phyloP scores from a whole-genome alignment of 164 flowering plant genomes.

The Annona cherimola region DNA sequence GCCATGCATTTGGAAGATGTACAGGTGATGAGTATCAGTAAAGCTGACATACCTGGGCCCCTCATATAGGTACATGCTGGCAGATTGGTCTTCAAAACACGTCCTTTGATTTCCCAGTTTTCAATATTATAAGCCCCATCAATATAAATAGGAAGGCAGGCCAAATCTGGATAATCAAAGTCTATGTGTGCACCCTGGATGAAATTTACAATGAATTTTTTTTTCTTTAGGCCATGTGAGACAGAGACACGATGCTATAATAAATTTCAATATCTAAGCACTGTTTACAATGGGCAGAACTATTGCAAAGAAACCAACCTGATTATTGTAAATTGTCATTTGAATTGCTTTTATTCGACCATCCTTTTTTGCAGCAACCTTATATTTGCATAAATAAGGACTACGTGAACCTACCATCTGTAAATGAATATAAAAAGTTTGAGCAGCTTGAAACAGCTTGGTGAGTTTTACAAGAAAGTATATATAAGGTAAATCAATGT shows the following conservation, averaged over 20 bases:
- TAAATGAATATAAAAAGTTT: not conserved
- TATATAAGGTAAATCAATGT: not conserved
- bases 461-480: not conserved
- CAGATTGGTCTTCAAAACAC: slow-evolving; percentile 3
- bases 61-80: slow-evolving; percentile 12
- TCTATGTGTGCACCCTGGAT: slow-evolving; percentile 9
- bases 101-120: slow-evolving; percentile 11
- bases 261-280: no score
- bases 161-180: slow-evolving; percentile 7
- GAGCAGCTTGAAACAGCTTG: not conserved
- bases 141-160: not conserved
- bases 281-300: not conserved
- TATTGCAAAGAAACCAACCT: not conserved
- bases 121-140: slow-evolving; percentile 5
- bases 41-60: slow-evolving; percentile 8
- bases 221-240: not conserved
- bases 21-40: not conserved
- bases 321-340: slow-evolving; percentile 7
- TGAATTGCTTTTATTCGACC: slow-evolving; percentile 9
- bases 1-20: not conserved
- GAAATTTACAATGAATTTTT: not conserved
- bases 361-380: slow-evolving; percentile 3
- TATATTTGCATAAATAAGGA: slow-evolving; percentile 9
- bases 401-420: slow-evolving; percentile 11
- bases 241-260: no score